phyloP scores from a whole-genome alignment of 768 basidiomycete species.

The Serpula lacrymans region DNA sequence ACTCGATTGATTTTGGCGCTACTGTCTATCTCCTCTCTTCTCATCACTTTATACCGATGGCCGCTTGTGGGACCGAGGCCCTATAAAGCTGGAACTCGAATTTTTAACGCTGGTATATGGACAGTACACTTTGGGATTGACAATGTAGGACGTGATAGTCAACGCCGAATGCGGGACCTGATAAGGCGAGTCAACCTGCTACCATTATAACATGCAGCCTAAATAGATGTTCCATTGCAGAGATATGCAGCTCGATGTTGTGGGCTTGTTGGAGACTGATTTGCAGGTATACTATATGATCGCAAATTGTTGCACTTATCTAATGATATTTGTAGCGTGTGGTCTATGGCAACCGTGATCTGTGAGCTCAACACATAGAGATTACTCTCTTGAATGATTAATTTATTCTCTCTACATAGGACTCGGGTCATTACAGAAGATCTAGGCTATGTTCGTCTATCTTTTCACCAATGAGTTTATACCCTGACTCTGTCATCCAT shows the following conservation, averaged over 20 bases:
- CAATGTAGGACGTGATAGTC: constrained; percentile 31
- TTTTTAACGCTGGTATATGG: constrained; percentile 87
- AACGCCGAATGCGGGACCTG: constrained; percentile 33
- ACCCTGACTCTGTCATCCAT: too few species aligned
- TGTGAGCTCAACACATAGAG: constrained; percentile 47
- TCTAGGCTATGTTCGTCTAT: constrained; percentile 54
- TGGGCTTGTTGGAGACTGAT: constrained; percentile 86
- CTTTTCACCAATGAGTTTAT: constrained; percentile 6
- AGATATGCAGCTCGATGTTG: constrained; percentile 83
- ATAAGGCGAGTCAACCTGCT: constrained; percentile 68
- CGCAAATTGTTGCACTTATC: constrained; percentile 1
- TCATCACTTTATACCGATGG: constrained; percentile 52
- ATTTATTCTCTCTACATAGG: constrained; percentile 33
- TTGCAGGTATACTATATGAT: constrained; percentile 49
- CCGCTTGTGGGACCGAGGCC: constrained; percentile 50
- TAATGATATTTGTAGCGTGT: constrained; percentile 51
- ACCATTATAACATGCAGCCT: constrained; percentile 11
- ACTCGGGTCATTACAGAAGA: constrained; percentile 77
- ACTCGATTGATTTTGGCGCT: constrained; percentile 34
- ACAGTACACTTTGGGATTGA: constrained; percentile 83
- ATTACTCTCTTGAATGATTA: neutral
- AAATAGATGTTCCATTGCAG: constrained; percentile 24
- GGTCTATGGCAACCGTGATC: constrained; percentile 81
- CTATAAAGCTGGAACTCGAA: constrained; percentile 58
- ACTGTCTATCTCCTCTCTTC: constrained; percentile 45